Percentiles rank a stretch among this genome's conserved stretches.
Evolutionary conservation across 495 filamentous ascomycete species (phyloP).

Genomic region (Aspergillus nidulans): DNA sequence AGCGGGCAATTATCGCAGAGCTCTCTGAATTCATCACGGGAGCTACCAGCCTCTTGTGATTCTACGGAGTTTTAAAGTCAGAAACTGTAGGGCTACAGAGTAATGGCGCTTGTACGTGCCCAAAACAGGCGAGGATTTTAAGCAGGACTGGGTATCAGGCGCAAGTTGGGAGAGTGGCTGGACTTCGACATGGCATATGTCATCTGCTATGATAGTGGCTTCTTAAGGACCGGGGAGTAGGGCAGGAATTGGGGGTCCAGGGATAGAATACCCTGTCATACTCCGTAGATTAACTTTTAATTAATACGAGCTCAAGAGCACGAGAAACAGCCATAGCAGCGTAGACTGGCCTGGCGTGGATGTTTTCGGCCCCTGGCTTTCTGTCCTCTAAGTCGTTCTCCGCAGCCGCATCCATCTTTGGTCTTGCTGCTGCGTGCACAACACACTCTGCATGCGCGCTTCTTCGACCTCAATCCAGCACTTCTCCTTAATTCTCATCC

Average conservation of each 20-base stretch:
- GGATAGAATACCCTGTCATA: not conserved
- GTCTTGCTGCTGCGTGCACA: constrained; percentile 4
- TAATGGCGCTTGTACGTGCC: not conserved
- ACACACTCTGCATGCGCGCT: constrained; percentile 1
- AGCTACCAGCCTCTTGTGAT: not conserved
- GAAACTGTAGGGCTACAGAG: not conserved
- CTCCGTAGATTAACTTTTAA: not conserved
- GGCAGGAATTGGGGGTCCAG: not conserved
- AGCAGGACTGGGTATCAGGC: not conserved
- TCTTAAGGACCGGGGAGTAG: not conserved
- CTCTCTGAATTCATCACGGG: not conserved
- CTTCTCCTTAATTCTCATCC: constrained; percentile 30
- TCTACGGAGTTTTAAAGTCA: not conserved
- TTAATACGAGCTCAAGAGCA: not conserved
- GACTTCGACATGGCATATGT: not conserved
- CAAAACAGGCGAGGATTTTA: not conserved
- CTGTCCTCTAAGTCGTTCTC: constrained; percentile 16
- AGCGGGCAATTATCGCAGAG: constrained; percentile 3
- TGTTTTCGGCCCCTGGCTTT: constrained; percentile 20
- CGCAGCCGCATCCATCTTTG: constrained; percentile 24
- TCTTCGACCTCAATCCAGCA: not conserved
- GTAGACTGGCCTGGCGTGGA: not conserved
- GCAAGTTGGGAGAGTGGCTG: constrained; percentile 1
- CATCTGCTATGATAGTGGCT: not conserved
- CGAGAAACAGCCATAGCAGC: not conserved